phyloP scores from a whole-genome alignment of 495 filamentous ascomycete genomes.

The Peziza echinospora region DNA sequence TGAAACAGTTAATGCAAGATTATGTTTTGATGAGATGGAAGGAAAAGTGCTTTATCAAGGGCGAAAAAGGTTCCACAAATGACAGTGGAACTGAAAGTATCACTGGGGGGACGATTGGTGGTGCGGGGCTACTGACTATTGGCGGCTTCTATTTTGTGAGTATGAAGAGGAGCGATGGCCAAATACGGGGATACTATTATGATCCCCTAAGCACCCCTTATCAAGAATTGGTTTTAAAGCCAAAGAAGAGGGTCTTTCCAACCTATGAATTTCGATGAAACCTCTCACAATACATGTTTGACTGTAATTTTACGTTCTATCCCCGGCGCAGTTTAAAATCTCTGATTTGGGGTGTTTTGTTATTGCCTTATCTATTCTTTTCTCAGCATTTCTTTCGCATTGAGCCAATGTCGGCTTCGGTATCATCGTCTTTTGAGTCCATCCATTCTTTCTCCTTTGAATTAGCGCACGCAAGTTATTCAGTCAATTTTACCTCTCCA shows the following conservation, averaged over 20 bases:
- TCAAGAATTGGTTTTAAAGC: constrained; percentile 41
- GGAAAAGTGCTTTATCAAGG: constrained; percentile 2
- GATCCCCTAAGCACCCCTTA: constrained; percentile 51
- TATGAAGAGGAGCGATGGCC: constrained; percentile 36
- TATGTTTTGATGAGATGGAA: constrained; percentile 69
- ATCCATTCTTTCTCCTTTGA: too few relatives aligned
- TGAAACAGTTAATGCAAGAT: constrained; percentile 27
- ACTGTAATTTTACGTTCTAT: too few relatives aligned
- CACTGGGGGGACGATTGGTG: constrained; percentile 31
- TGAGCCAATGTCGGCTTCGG: too few relatives aligned
- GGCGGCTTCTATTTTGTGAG: constrained; percentile 58
- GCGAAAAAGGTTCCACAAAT: constrained; percentile 20
- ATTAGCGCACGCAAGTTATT: too few relatives aligned
- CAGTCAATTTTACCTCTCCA: too few relatives aligned
- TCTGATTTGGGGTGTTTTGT: too few relatives aligned
- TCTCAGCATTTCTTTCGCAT: too few relatives aligned
- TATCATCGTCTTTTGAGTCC: too few relatives aligned
- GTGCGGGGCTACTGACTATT: constrained; percentile 35
- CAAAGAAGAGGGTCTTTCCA: constrained; percentile 25
- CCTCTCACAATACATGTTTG: too few relatives aligned
- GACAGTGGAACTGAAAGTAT: constrained; percentile 18
- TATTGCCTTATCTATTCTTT: too few relatives aligned
- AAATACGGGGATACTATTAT: constrained; percentile 50
- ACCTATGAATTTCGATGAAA: constrained; percentile 24
- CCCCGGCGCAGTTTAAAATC: too few relatives aligned